Evolutionary conservation across 1,139 yeast genomes (phyloP).

Genomic region (Sporopachydermia cereana): DNA sequence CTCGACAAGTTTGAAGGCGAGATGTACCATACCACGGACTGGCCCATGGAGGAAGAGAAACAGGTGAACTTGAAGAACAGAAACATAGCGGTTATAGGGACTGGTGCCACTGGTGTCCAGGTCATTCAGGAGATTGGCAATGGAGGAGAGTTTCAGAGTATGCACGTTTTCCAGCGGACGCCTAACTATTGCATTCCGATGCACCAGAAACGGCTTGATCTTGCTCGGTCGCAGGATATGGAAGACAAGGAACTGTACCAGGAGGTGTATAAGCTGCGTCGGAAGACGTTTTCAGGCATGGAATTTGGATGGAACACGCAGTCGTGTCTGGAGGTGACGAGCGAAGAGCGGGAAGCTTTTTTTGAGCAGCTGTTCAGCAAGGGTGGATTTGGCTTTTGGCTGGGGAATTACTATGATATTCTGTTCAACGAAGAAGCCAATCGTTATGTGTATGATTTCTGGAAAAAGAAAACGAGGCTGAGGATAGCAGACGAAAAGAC

Average conservation of each 20-base stretch:
- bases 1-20: constrained; percentile 33
- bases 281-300: constrained; percentile 16
- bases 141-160: constrained; percentile 11
- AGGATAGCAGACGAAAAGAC: constrained; percentile 19
- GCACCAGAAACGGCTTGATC: constrained; percentile 14
- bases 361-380: constrained; percentile 14
- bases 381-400: constrained; percentile 21
- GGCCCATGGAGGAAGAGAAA: constrained; percentile 31
- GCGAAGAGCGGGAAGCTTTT: constrained; percentile 17
- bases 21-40: constrained; percentile 38
- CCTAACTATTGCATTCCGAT: constrained; percentile 20
- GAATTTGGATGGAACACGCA: constrained; percentile 11
- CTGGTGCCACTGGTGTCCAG: constrained; percentile 38
- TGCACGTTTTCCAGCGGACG: constrained; percentile 20
- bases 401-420: constrained; percentile 17
- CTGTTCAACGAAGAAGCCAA: constrained; percentile 17
- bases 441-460: constrained; percentile 18
- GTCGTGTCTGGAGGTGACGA: constrained; percentile 12
- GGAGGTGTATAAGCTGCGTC: constrained; percentile 5
- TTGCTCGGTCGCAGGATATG: background rate
- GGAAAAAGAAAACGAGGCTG: constrained; percentile 17
- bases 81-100: constrained; percentile 32
- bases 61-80: constrained; percentile 27
- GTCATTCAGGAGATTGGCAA: constrained; percentile 23
- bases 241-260: constrained; percentile 5